Evolutionary conservation across 78 protist species (phyloP).

Genomic region (Dictyostelium brefeldianum): DNA sequence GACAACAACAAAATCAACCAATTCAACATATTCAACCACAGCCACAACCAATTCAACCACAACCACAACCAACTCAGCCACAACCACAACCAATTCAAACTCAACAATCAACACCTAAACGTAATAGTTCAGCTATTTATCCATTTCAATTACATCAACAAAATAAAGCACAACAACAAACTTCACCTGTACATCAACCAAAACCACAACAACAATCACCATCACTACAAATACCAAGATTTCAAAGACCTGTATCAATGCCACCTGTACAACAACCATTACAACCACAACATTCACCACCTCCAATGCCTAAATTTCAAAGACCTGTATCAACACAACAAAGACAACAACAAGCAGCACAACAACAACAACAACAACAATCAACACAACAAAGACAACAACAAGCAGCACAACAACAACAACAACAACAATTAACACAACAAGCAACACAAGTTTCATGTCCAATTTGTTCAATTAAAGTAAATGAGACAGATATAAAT

Average conservation of each 20-base stretch:
- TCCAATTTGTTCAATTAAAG: not conserved
- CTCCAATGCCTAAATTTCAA: too few species aligned
- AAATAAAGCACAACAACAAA: not conserved
- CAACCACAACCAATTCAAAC: not conserved
- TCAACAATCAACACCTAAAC: not conserved
- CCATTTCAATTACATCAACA: not conserved
- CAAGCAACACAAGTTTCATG: not conserved
- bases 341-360: not conserved
- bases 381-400: not conserved
- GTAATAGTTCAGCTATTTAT: not conserved
- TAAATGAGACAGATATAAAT: not conserved
- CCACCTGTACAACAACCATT: not conserved
- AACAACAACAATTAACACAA: not conserved
- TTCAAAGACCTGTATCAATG: too few species aligned
- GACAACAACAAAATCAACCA: not conserved
- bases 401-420: not conserved
- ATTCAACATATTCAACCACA: not conserved
- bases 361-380: not conserved
- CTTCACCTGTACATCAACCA: not conserved
- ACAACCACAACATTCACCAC: not conserved
- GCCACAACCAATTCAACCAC: not conserved
- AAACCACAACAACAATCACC: not conserved
- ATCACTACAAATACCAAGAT: too few species aligned
- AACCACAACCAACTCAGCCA: not conserved
- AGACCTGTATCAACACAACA: not conserved